A percentile compares a stretch with the other conserved stretches of the same genome.
These are phyloP conservation scores for Chlamydomonas sp. DNA, from an alignment of 139 green algal genomes.

Conservation along the genomic window DNA sequence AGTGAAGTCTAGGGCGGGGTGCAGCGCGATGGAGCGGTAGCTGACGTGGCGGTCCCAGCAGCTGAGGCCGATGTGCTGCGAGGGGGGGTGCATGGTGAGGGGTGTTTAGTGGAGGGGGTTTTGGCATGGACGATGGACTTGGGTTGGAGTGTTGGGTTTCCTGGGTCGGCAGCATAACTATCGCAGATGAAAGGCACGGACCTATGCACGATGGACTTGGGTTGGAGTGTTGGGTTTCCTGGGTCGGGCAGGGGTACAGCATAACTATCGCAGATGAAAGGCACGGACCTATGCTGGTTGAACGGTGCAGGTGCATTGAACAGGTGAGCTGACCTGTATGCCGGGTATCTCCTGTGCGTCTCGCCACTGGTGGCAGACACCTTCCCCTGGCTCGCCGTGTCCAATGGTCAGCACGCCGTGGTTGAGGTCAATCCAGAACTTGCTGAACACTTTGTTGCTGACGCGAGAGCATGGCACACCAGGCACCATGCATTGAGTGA, in stretches of 20 bases:
- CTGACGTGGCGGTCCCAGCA: slow-evolving; percentile 89
- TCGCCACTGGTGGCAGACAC: slow-evolving; percentile 29
- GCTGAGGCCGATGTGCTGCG: slow-evolving; percentile 75
- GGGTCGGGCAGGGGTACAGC: too few species aligned
- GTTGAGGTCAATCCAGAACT: slow-evolving; percentile 52
- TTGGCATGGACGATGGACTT: slow-evolving; percentile 21
- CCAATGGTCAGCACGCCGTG: slow-evolving; percentile 38
- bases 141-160: too few species aligned
- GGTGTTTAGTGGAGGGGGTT: neutral
- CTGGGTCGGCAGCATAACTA: too few species aligned
- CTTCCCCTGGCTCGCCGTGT: slow-evolving; percentile 11
- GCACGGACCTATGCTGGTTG: too few species aligned
- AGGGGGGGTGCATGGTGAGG: neutral
- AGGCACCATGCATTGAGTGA: slow-evolving; percentile 38
- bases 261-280: too few species aligned
- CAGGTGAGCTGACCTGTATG: slow-evolving; percentile 13
- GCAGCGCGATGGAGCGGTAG: slow-evolving; percentile 66
- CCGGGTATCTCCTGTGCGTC: slow-evolving; percentile 29
- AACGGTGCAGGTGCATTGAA: neutral
- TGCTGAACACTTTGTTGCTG: slow-evolving; percentile 37
- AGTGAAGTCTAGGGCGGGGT: slow-evolving; percentile 7
- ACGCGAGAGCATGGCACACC: slow-evolving; percentile 38
- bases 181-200: too few species aligned
- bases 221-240: too few species aligned
- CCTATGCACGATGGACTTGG: neutral